Evolutionary conservation across 2,329 filamentous ascomycete genomes (phyloP).

Genomic region (Stachybotrys chartarum): DNA sequence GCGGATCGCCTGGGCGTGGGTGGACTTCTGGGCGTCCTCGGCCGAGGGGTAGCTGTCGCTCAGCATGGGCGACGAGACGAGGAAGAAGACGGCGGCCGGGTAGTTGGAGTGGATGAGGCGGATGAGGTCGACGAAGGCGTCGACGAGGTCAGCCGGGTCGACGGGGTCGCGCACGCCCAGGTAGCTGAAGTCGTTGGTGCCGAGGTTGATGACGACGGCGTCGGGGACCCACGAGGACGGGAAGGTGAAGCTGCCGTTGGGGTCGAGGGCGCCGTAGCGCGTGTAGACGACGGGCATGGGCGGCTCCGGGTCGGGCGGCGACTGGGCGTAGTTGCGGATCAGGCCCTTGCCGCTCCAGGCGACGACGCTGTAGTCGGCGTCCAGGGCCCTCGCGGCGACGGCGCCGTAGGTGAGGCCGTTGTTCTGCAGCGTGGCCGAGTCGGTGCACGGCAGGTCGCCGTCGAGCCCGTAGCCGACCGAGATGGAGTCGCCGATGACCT

Average conservation of each 20-base stretch:
- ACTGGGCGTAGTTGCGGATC: conserved; percentile 27
- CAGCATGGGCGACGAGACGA: conserved; percentile 32
- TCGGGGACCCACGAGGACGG: conserved; percentile 18
- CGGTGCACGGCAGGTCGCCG: conserved; percentile 28
- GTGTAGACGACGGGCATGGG: conserved; percentile 33
- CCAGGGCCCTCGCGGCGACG: conserved; percentile 29
- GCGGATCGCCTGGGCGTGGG: conserved; percentile 24
- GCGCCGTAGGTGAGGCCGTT: conserved; percentile 34
- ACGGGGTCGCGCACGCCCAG: conserved; percentile 18
- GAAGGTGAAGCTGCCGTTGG: conserved; percentile 28
- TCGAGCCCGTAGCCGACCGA: conserved; percentile 36
- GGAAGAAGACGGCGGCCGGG: conserved; percentile 27
- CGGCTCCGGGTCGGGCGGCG: conserved; percentile 19
- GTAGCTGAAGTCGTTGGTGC: conserved; percentile 36
- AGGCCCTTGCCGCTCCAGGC: conserved; percentile 38
- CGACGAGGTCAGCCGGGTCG: conserved; percentile 16
- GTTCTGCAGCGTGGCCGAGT: conserved; percentile 29
- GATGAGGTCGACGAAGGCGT: conserved; percentile 23
- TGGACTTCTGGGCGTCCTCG: conserved; percentile 29
- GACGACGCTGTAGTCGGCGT: conserved; percentile 33
- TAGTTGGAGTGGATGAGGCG: conserved; percentile 25
- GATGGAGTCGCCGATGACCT: conserved; percentile 38
- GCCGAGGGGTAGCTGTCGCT: conserved; percentile 27
- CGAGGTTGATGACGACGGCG: conserved; percentile 34
- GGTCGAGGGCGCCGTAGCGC: conserved; percentile 33